These are phyloP conservation scores for Dactylis glomerata DNA, from an alignment of 176 grass and related monocot species.

Conservation along the genomic window DNA sequence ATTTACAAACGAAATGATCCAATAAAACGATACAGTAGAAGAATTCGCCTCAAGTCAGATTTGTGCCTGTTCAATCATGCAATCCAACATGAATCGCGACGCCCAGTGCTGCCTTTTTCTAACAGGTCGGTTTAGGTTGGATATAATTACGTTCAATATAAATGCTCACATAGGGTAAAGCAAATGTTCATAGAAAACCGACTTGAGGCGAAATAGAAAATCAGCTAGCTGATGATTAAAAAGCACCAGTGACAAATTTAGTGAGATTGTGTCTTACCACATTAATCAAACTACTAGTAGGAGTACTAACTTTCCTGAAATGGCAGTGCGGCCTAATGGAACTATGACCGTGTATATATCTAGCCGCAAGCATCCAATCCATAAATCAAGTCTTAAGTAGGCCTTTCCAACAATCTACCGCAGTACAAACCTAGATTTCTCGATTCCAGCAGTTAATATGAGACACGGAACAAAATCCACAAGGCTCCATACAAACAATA, in stretches of 20 bases:
- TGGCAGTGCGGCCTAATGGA: not conserved
- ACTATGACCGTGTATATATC: not conserved
- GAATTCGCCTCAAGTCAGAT: not conserved
- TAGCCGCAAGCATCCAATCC: not conserved
- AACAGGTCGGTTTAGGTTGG: not conserved
- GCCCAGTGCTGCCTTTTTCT: not conserved
- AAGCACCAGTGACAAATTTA: not conserved
- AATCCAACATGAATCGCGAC: not conserved
- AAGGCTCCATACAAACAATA: not conserved
- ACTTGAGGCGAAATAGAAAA: not conserved
- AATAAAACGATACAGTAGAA: not conserved
- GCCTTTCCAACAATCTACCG: not conserved
- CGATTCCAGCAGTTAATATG: not conserved
- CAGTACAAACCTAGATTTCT: not conserved
- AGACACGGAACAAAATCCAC: not conserved
- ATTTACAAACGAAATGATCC: not conserved
- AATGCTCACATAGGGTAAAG: not conserved
- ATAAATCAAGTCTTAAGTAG: not conserved
- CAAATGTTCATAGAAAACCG: not conserved
- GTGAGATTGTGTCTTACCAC: not conserved
- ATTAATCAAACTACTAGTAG: not conserved
- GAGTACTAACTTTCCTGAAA: not conserved
- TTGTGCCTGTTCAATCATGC: not conserved
- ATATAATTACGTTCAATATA: not conserved
- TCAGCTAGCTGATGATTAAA: not conserved